Evolutionary conservation across 2,329 filamentous ascomycete species (phyloP).

Genomic region (Diaporthe ilicicola): DNA sequence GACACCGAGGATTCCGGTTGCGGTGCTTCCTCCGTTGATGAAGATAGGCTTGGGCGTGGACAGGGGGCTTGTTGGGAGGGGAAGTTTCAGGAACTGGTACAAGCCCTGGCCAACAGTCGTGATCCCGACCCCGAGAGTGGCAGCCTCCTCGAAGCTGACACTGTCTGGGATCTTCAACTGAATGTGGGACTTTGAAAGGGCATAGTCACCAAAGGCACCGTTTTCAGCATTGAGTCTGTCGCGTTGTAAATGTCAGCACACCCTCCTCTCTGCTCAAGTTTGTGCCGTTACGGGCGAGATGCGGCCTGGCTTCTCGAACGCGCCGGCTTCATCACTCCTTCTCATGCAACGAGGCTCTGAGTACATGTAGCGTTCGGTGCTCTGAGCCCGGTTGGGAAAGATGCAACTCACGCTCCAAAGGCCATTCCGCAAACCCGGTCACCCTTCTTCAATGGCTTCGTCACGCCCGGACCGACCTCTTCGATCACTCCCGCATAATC

Average conservation of each 20-base stretch:
- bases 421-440: slow-evolving; percentile 50
- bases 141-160: slow-evolving; percentile 56
- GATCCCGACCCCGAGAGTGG: slow-evolving; percentile 51
- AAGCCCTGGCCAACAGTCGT: slow-evolving; percentile 57
- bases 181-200: slow-evolving; percentile 49
- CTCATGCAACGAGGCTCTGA: background rate
- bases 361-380: background rate
- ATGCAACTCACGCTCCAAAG: slow-evolving; percentile 12
- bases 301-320: too few relatives aligned
- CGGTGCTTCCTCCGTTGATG: slow-evolving; percentile 58
- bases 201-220: slow-evolving; percentile 53
- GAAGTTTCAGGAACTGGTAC: slow-evolving; percentile 54
- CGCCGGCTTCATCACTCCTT: too few relatives aligned
- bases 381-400: background rate
- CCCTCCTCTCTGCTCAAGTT: background rate
- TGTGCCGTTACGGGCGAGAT: too few relatives aligned
- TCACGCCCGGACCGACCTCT: slow-evolving; percentile 53
- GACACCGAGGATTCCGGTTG: slow-evolving; percentile 59
- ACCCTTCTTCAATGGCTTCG: slow-evolving; percentile 53
- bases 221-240: slow-evolving; percentile 48
- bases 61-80: slow-evolving; percentile 52
- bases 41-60: slow-evolving; percentile 34
- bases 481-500: slow-evolving; percentile 58
- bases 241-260: slow-evolving; percentile 33
- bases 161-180: slow-evolving; percentile 54